Evolutionary conservation across 2,329 filamentous ascomycete species (phyloP), one percentile per base, ranked within the genome.

Genomic region (Colletotrichum salicis): DNA sequence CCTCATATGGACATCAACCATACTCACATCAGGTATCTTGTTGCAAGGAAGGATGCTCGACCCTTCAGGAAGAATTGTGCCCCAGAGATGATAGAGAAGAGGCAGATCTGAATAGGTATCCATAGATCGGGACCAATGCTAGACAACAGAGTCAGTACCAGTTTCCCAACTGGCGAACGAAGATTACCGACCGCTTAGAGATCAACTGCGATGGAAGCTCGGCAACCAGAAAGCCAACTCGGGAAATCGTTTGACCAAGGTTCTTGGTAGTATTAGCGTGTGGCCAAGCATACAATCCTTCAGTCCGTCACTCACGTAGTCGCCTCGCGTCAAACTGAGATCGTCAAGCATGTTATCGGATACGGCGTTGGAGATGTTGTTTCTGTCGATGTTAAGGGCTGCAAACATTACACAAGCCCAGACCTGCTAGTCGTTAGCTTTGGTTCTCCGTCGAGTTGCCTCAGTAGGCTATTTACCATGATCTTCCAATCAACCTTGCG

Each of bases 201-300:
- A 91, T 77, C 5, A 92, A 82, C 74, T 91, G 89, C 0, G 89
- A 91, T 0, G 90, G 90, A 1, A 92, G 80, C 75, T 92, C 90
- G 0, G 89, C 88, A 6, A 84, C 79, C 1, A 91, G 79, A 73
- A 90, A 90, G 0, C 83, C 83, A 4, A 89, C 77, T 1, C 84
- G 81, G 73, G 89, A 90, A 51, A 90, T 83, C 0, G 86, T 88
- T 76, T 89, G 83, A 22, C 88, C 88, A 19, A 85, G 79, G 76
- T 89, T 90, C 77, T 86, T 2, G 0, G 70, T 37, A 73, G 63
- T 5, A 70, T 75, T 19, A 76, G 67, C n/a, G 5, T 19, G 1
- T 3, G 24, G 7, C 6, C 15, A 24, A 54, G 5, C 3, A 29
- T 3, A 3, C 41, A 48, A 19, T 4, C 2, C 33, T 5, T 10